Evolutionary conservation across 139 green algal genomes (phyloP), one percentile per base, ranked within the genome.

Genomic region (Coelastrella sp.): DNA sequence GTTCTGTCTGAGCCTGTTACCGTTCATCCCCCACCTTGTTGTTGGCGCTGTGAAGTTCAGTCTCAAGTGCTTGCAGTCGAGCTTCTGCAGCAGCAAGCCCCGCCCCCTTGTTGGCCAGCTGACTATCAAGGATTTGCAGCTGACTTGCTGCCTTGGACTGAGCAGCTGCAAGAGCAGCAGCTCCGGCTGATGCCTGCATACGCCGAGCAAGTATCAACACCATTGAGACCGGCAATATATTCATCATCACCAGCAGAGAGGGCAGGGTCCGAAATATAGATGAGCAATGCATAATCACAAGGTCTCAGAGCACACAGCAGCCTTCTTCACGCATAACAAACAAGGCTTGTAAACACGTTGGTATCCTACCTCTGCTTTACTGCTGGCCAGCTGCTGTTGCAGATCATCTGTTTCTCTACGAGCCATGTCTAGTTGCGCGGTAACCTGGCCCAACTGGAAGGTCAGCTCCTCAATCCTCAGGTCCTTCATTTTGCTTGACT

Each of bases 391-490:
- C 60, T 84, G 78, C 60, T 64, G 60, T 41, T 62, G 41, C n/a
- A 75, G 59, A 25, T 45, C 78, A 48, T 34, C 40, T 25, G 41
- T 60, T 8, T 84, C 78, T 23, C 15, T 23, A 3, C 38, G 60
- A 5, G 60, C 60, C 78, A 45, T 11, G 27, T 84, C 78, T 38
- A 84, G 60, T 60, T 84, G 78, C 23, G 41, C 50, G 19, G 34
- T 48, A 37, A 66, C 79, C 45, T 79, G 79, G 15, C 66, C 80
- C 68, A 86, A 67, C 50, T 86, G 80, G 80, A 86, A 86, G 67
- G 71, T 80, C 66, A 86, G 50, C 80, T 86, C 80, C 37, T 86
- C 80, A 45, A 86, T 86, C 34, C 72, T 79, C n/a, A 67, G 48
- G 66, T 80, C 80, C 66, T 86, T 86, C 66, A 86, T 38, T 48